Evolutionary conservation across 202 grass and related monocot species (phyloP).

Genomic region (Dendrocalamus latiflorus): DNA sequence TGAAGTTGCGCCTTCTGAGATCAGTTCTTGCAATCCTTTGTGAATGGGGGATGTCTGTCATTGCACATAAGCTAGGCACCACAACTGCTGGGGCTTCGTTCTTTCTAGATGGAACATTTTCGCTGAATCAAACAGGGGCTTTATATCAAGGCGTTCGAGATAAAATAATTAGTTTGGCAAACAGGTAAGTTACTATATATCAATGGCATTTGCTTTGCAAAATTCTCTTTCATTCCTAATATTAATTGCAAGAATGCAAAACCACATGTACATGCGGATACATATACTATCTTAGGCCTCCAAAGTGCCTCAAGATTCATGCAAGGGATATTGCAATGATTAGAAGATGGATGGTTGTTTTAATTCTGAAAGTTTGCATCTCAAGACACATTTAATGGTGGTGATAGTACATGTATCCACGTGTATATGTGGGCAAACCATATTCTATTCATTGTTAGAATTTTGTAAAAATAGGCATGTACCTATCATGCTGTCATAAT

Average conservation of each 20-base stretch:
- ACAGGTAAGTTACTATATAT: slow-evolving; percentile 47
- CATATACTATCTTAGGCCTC: too few species aligned
- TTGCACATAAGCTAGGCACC: slow-evolving; percentile 58
- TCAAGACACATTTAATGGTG: too few species aligned
- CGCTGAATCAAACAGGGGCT: slow-evolving; percentile 47
- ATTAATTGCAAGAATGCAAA: not conserved
- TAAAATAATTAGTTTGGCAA: slow-evolving; percentile 88
- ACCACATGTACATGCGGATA: too few species aligned
- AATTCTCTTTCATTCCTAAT: not conserved
- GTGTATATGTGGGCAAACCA: too few species aligned
- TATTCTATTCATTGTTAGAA: too few species aligned
- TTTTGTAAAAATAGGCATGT: too few species aligned
- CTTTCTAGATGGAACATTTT: slow-evolving; percentile 58
- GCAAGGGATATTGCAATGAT: too few species aligned
- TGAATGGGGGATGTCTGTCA: slow-evolving; percentile 70
- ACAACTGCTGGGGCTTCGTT: slow-evolving; percentile 56
- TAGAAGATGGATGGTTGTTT: too few species aligned
- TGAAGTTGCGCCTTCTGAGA: slow-evolving; percentile 80
- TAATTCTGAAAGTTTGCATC: too few species aligned
- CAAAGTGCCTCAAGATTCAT: too few species aligned
- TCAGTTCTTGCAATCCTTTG: slow-evolving; percentile 72
- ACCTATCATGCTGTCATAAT: too few species aligned
- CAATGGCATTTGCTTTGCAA: not conserved
- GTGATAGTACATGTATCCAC: too few species aligned
- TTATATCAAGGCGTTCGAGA: slow-evolving; percentile 59